Conservation (phyloP, 2,329 filamentous ascomycete genomes). For the Beauveria sp. region DNA sequence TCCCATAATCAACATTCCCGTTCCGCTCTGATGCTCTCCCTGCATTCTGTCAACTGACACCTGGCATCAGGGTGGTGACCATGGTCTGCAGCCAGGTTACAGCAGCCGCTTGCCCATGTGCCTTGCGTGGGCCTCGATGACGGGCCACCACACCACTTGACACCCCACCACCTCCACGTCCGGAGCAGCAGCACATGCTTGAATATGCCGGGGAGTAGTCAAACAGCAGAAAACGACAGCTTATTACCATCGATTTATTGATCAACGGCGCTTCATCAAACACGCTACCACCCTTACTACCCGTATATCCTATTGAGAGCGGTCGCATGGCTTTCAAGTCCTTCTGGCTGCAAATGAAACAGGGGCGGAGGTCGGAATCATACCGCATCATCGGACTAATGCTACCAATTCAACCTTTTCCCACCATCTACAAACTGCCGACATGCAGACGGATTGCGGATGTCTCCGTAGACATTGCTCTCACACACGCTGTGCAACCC, state of each 20-base stretch:
- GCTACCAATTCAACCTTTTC: background rate
- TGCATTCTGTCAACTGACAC: background rate
- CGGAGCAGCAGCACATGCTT: background rate
- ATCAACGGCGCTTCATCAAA: slow-evolving; percentile 7
- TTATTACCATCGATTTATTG: background rate
- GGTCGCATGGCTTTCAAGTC: background rate
- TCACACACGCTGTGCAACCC: background rate
- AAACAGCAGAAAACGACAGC: background rate
- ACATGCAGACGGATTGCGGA: background rate
- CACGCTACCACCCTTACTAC: background rate
- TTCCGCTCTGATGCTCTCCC: background rate
- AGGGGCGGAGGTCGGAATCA: background rate
- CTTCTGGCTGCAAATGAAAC: background rate
- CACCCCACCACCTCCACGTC: background rate
- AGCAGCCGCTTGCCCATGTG: background rate
- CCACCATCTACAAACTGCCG: background rate
- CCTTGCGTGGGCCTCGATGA: background rate
- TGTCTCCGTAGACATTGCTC: background rate
- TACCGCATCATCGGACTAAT: background rate
- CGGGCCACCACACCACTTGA: background rate
- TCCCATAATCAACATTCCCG: background rate
- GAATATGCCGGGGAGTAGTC: background rate
- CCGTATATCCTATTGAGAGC: background rate
- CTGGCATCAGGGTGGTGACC: background rate
- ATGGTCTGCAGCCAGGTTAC: background rate